phyloP scores from a whole-genome alignment of 2,329 filamentous ascomycete genomes.

The Cadophora malorum region DNA sequence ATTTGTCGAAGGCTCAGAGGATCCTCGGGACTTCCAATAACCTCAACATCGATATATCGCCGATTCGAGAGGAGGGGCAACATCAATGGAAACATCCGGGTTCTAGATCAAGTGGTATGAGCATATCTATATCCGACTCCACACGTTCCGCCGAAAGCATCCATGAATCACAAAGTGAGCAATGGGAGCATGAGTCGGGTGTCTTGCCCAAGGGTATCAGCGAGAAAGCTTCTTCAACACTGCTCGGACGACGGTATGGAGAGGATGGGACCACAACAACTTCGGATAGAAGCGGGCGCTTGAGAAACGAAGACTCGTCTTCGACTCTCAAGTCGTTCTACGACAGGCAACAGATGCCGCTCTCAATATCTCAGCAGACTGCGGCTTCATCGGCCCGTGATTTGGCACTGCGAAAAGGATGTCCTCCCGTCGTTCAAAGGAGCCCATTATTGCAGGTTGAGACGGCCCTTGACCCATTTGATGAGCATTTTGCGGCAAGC shows the following conservation, averaged over 20 bases:
- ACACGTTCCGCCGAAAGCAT: constrained; percentile 36
- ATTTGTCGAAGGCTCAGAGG: constrained; percentile 44
- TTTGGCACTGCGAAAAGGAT: constrained; percentile 48
- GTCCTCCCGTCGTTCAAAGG: constrained; percentile 40
- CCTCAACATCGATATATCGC: constrained; percentile 54
- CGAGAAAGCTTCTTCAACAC: constrained; percentile 53
- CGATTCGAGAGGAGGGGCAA: constrained; percentile 33
- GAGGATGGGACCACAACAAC: constrained; percentile 46
- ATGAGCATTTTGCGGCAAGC: constrained; percentile 34
- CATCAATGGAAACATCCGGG: constrained; percentile 38
- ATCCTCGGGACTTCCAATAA: constrained; percentile 45
- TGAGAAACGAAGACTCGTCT: constrained; percentile 50
- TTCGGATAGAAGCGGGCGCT: constrained; percentile 45
- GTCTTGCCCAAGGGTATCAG: constrained; percentile 41
- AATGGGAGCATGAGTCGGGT: constrained; percentile 40
- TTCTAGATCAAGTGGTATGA: constrained; percentile 49
- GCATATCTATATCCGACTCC: constrained; percentile 48
- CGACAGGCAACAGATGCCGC: constrained; percentile 50
- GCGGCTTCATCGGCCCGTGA: constrained; percentile 51
- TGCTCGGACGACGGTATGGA: constrained; percentile 49
- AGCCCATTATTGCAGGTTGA: constrained; percentile 41
- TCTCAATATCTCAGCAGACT: constrained; percentile 51
- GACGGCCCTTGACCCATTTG: constrained; percentile 33
- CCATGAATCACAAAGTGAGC: constrained; percentile 34
- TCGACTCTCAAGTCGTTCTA: constrained; percentile 55